These are phyloP conservation scores for Corylus americana DNA, from an alignment of 306 rosid genomes.

Conservation along the genomic window DNA sequence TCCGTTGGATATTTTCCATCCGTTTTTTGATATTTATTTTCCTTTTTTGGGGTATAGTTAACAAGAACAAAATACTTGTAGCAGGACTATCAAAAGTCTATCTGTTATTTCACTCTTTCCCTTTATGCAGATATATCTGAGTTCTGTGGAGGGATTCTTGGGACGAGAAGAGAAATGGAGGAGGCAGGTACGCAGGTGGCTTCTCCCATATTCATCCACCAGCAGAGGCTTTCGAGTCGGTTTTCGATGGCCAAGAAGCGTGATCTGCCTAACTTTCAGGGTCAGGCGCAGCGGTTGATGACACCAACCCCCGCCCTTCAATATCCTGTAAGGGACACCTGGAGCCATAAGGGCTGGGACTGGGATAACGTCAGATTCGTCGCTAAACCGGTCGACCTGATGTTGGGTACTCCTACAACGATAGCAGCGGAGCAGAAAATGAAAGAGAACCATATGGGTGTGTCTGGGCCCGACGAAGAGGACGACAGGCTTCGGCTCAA, in stretches of 20 bases:
- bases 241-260: constrained; percentile 59
- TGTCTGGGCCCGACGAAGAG: constrained; percentile 10
- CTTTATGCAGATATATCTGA: background rate
- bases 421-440: constrained; percentile 11
- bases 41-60: background rate
- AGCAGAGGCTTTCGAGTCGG: constrained; percentile 33
- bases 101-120: background rate
- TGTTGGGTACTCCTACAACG: constrained; percentile 9
- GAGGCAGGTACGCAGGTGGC: constrained; percentile 59
- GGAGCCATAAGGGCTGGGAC: constrained; percentile 72
- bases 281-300: background rate
- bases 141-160: background rate
- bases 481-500: constrained; percentile 56
- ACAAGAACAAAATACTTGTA: background rate
- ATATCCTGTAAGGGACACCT: constrained; percentile 32
- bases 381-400: constrained; percentile 39
- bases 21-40: background rate
- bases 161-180: constrained; percentile 47
- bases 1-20: background rate
- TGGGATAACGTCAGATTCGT: constrained; percentile 72
- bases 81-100: background rate
- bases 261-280: constrained; percentile 48
- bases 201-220: constrained; percentile 55
- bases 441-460: background rate
- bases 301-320: constrained; percentile 13